Base-by-base conservation (phyloP, 129 eudicot species). In the Calendula officinalis region DNA sequence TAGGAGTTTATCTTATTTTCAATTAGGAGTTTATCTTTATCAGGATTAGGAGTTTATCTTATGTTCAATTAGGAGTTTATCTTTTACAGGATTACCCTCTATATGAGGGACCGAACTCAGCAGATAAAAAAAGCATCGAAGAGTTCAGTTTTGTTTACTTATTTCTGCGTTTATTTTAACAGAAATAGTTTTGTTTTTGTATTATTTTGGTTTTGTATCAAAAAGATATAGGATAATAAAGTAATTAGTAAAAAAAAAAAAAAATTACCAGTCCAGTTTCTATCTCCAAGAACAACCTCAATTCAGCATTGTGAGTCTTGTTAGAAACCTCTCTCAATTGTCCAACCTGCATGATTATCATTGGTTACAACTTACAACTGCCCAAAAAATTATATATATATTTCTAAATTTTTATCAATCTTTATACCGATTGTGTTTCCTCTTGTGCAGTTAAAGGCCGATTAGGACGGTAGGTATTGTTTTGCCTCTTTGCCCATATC, bases 401-500 rank as follows among this genome's bases (percentile, higher is more conserved):
- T 49, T 17, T 45, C 50, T 44, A 44, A 45, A n/a, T 15, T 15
- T 8, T 10, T 45, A 45, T 45, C 4, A 22, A 22, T 2, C n/a
- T n/a, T 22, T 46, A 70, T 79, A 91, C 98, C 14, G 96, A 60
- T 67, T 87, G 96, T 40, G 90, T 68, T 85, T 91, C 98, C 80
- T 91, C 98, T 51, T 64, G 80, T 1, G 75, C 82, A 2, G 94
- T 84, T 84, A 91, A 78, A 60, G 98, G 98, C 13, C 98, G 88
- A 79, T 87, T 91, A 32, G 96, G 98, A 67, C 98, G 98, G 68
- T 80, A 91, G 4, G 98, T 91, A 46, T 87, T 96, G 74, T 91
- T 91, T 72, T 88, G 98, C 75, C 98, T 72, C 84, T 87, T 88
- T 54, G 98, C 98, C 98, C 98, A 91, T 14, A 87, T 68, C 98